Evolutionary conservation across 169 alveolate species (phyloP).

Genomic region (Plasmodium vinckei): DNA sequence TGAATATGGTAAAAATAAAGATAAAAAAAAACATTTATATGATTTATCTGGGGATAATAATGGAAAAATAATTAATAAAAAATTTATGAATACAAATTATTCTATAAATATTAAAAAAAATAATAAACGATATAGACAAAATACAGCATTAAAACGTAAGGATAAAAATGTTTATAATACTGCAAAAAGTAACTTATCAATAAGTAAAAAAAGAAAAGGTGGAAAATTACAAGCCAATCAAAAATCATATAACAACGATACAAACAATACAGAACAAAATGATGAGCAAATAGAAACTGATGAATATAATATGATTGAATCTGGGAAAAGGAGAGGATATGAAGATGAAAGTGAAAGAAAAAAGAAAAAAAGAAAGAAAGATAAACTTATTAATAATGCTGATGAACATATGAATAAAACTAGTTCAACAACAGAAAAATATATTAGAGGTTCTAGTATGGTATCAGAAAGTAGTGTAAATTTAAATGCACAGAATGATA

Average conservation of each 20-base stretch:
- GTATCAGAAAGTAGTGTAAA: not conserved
- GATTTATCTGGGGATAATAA: not conserved
- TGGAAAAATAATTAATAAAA: constrained; percentile 7
- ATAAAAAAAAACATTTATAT: constrained; percentile 8
- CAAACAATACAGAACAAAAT: not conserved
- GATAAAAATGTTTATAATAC: not conserved
- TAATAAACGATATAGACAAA: constrained; percentile 18
- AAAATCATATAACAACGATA: not conserved
- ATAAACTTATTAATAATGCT: not conserved
- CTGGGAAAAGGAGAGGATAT: not conserved
- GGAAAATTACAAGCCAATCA: not conserved
- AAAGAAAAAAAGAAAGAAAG: constrained; percentile 8
- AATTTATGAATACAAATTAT: constrained; percentile 41
- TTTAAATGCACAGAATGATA: constrained; percentile 13
- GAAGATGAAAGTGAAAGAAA: not conserved
- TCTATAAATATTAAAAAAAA: constrained; percentile 45
- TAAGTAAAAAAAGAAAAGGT: constrained; percentile 13
- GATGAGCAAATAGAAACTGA: not conserved
- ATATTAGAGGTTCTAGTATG: constrained; percentile 10
- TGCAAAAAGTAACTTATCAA: not conserved
- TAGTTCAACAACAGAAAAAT: not conserved
- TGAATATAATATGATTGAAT: not conserved
- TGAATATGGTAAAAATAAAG: constrained; percentile 3
- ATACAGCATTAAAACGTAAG: constrained; percentile 11
- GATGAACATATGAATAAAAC: not conserved